These are phyloP conservation scores for Tylopilus felleus DNA, from an alignment of 768 basidiomycete species.

Conservation along the genomic window DNA sequence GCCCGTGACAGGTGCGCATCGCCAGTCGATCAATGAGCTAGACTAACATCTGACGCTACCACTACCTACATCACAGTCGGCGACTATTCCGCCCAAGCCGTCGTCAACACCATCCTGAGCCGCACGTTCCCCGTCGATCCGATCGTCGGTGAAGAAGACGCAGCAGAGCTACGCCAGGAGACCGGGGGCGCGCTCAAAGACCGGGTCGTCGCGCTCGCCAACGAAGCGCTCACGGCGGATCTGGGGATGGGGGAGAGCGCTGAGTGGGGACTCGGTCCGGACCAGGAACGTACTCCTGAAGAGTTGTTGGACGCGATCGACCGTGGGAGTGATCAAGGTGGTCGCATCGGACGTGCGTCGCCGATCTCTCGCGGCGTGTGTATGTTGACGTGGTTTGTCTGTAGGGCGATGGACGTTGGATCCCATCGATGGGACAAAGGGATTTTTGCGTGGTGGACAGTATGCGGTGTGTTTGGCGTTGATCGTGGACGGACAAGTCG, in stretches of 20 bases:
- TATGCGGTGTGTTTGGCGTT: constrained; percentile 90
- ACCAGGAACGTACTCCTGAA: constrained; percentile 45
- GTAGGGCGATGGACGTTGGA: constrained; percentile 85
- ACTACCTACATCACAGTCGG: constrained; percentile 53
- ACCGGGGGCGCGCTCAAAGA: constrained; percentile 44
- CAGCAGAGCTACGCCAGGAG: constrained; percentile 64
- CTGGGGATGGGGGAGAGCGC: constrained; percentile 52
- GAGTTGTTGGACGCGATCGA: constrained; percentile 87
- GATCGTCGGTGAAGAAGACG: constrained; percentile 95
- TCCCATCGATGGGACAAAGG: constrained; percentile 92
- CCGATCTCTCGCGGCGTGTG: not conserved
- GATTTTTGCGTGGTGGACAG: constrained; percentile 88
- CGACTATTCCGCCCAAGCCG: constrained; percentile 91
- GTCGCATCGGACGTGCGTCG: constrained; percentile 64
- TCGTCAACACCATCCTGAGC: constrained; percentile 78
- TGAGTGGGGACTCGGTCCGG: constrained; percentile 73
- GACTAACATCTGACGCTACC: no score
- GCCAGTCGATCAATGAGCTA: not conserved
- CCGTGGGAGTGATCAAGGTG: constrained; percentile 72
- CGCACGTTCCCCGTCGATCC: constrained; percentile 79
- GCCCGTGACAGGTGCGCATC: constrained; percentile 72
- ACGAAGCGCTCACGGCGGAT: constrained; percentile 63
- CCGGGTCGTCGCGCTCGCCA: constrained; percentile 78
- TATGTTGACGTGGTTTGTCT: not conserved
- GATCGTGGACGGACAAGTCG: constrained; percentile 71